Evolutionary conservation across 352 stramenopile genomes (phyloP), one percentile per base, ranked within the genome.

Genomic region (Hyaloperonospora arabidopsidis): DNA sequence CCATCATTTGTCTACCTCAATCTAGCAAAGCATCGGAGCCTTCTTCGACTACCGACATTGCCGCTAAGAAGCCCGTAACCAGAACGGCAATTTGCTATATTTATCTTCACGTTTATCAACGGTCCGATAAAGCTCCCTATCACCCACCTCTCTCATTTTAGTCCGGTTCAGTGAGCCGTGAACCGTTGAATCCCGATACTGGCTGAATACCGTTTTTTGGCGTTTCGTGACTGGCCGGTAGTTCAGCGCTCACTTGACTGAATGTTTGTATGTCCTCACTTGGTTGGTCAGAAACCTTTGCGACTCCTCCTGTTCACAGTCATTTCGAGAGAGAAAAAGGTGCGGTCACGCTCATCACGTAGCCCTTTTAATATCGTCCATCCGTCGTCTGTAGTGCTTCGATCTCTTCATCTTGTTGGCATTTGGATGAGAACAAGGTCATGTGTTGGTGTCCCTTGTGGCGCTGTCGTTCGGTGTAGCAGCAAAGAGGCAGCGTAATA

Each of bases 321-420:
- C 67, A 76, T 73, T 76, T 73, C 72, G 64, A 60, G 67, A 76
- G 67, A 73, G 64, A 63, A 75, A 72, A 70, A 76, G 67, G 67
- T 76, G 64, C 61, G 67, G 72, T 61, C 47, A 49, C 32, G 47
- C 47, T 19, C 21, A 29, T 49, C 49, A 29, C 44, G 49, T 28
- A 19, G 34, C 19, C 13, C 7, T 39, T 5, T n/a, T 17, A 17
- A 11, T 45, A 22, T 21, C 39, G 46, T 41, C n/a, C 28, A 0
- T 54, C 39, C 41, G 62, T 49, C 39, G 49, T 61, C 23, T 39
- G 17, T 2, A 10, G n/a, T 14, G 45, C 15, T 22, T 11, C 15
- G n/a, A n/a, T n/a, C n/a, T n/a, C n/a, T n/a, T n/a, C n/a, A n/a
- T n/a, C n/a, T n/a, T n/a, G n/a, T n/a, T n/a, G n/a, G n/a, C n/a